These are phyloP conservation scores for Tetradesmus lagerheimii DNA, from an alignment of 139 green algal species.

Conservation along the genomic window DNA sequence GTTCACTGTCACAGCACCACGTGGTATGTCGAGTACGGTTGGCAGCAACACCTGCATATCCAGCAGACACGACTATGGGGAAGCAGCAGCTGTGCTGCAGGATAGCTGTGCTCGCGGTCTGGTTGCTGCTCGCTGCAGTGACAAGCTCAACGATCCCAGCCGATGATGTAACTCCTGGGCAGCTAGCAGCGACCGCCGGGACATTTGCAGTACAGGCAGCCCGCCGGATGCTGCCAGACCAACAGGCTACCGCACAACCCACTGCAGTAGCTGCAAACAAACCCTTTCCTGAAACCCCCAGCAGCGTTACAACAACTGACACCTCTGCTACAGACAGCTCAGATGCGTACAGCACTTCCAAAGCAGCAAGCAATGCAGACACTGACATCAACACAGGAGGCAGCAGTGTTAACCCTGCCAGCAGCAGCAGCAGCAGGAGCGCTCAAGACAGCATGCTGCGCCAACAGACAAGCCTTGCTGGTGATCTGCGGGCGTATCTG, in stretches of 20 bases:
- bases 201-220: background rate
- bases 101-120: background rate
- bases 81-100: background rate
- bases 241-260: background rate
- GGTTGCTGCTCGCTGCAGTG: background rate
- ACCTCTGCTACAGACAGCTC: background rate
- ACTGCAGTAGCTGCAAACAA: background rate
- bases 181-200: background rate
- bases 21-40: no score
- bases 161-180: background rate
- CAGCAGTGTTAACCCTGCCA: background rate
- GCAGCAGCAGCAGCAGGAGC: background rate
- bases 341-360: background rate
- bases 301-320: background rate
- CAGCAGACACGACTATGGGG: background rate
- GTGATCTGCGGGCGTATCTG: background rate
- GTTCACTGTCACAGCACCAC: no score
- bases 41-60: no score
- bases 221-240: background rate
- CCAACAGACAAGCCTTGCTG: background rate
- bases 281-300: no score
- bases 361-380: background rate
- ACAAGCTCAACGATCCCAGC: background rate
- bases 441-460: background rate
- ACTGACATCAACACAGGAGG: background rate